phyloP scores from a whole-genome alignment of 2,329 filamentous ascomycete species.

The Cephalotrichum gorgonifer region DNA sequence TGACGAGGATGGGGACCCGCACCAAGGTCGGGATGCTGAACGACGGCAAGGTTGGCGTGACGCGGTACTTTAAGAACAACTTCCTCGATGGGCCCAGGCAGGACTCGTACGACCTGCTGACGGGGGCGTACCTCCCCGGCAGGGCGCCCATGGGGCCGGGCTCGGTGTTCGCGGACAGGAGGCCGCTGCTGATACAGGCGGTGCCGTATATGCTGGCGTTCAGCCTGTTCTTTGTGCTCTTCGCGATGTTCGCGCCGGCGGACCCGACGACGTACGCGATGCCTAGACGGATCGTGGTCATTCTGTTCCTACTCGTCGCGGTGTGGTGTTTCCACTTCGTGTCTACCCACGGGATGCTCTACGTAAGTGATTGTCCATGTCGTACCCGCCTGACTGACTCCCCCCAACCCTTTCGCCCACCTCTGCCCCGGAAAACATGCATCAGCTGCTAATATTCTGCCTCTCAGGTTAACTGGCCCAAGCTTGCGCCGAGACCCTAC shows the following conservation, averaged over 20 bases:
- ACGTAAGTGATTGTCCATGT: constrained; percentile 57
- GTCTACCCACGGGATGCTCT: constrained; percentile 77
- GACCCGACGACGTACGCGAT: constrained; percentile 66
- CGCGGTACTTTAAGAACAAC: constrained; percentile 87
- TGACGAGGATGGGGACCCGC: constrained; percentile 84
- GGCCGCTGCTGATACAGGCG: constrained; percentile 83
- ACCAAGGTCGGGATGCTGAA: constrained; percentile 78
- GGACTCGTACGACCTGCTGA: constrained; percentile 90
- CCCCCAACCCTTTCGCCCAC: not conserved
- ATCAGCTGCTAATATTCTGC: constrained; percentile 11
- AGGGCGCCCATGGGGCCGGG: constrained; percentile 59
- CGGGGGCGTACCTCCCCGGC: constrained; percentile 73
- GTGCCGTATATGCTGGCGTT: constrained; percentile 85
- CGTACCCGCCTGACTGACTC: not conserved
- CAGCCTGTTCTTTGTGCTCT: constrained; percentile 70
- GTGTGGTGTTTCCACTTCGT: constrained; percentile 71
- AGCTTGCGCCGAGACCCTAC: constrained; percentile 80
- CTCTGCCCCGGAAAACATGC: not conserved
- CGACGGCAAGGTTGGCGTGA: constrained; percentile 80
- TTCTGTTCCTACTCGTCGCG: constrained; percentile 65
- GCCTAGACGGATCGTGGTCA: constrained; percentile 69
- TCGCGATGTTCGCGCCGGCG: constrained; percentile 59
- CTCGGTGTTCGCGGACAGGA: constrained; percentile 70
- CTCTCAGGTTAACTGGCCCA: constrained; percentile 92
- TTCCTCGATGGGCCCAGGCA: constrained; percentile 89